These are phyloP conservation scores for Penicillium vulpinum DNA, from an alignment of 2,329 filamentous ascomycete genomes.

Conservation along the genomic window DNA sequence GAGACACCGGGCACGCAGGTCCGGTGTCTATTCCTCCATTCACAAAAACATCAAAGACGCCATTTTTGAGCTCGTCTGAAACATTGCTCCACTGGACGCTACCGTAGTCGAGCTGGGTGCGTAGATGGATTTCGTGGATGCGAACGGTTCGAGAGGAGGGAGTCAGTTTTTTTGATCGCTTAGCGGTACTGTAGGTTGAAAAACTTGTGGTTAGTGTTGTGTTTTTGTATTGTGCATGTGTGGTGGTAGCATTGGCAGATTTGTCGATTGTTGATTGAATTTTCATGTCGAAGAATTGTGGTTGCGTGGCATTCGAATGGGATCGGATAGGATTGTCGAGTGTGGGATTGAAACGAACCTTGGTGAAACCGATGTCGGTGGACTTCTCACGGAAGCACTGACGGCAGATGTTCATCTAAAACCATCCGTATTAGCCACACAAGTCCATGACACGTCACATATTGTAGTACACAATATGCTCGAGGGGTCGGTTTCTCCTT, in stretches of 20 bases:
- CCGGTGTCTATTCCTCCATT: conserved; percentile 19
- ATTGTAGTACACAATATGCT: not conserved
- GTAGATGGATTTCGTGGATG: conserved; percentile 35
- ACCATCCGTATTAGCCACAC: conserved; percentile 21
- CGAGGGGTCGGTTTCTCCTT: conserved; percentile 23
- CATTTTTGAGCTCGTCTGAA: conserved; percentile 19
- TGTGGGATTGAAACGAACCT: conserved; percentile 51
- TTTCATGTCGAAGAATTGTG: not conserved
- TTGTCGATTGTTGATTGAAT: not conserved
- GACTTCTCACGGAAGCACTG: conserved; percentile 69
- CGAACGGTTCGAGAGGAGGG: conserved; percentile 30
- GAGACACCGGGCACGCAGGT: conserved; percentile 17
- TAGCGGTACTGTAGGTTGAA: conserved; percentile 35
- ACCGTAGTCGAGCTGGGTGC: conserved; percentile 28
- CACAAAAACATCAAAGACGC: conserved; percentile 16
- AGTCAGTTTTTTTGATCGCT: conserved; percentile 28
- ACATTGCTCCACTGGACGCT: conserved; percentile 23
- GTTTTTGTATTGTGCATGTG: not conserved
- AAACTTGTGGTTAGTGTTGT: conserved; percentile 17
- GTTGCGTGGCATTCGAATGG: not conserved
- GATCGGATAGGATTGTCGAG: not conserved
- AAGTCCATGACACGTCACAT: conserved; percentile 8
- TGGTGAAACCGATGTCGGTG: conserved; percentile 67
- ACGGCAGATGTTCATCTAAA: conserved; percentile 60
- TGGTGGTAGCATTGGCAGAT: not conserved